phyloP scores from a whole-genome alignment of 495 filamentous ascomycete genomes.

The Letharia lupina region DNA sequence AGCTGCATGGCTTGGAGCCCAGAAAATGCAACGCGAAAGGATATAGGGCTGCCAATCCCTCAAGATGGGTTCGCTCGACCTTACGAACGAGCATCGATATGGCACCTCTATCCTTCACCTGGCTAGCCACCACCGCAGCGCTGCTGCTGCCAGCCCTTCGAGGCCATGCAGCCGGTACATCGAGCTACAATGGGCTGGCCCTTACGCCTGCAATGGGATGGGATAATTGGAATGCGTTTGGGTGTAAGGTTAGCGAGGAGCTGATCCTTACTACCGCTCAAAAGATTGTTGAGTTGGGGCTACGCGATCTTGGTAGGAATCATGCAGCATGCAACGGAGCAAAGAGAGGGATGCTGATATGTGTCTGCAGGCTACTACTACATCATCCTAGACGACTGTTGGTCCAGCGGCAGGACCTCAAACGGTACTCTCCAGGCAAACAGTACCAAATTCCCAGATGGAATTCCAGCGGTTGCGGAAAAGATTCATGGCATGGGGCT shows the following conservation, averaged over 20 bases:
- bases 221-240: slow-evolving; percentile 50
- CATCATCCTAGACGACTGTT: slow-evolving; percentile 50
- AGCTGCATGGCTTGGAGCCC: not conserved
- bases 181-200: slow-evolving; percentile 37
- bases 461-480: slow-evolving; percentile 36
- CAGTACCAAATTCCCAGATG: slow-evolving; percentile 39
- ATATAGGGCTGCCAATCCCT: not conserved
- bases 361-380: slow-evolving; percentile 42
- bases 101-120: not conserved
- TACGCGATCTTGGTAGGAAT: slow-evolving; percentile 34
- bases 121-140: not conserved
- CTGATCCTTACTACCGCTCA: slow-evolving; percentile 40
- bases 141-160: not conserved
- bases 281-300: slow-evolving; percentile 41
- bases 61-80: not conserved
- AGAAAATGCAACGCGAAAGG: not conserved
- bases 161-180: not conserved
- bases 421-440: slow-evolving; percentile 38
- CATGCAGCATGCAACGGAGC: not conserved
- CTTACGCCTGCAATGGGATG: slow-evolving; percentile 38
- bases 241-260: slow-evolving; percentile 43
- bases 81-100: not conserved
- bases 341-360: not conserved
- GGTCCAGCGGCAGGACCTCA: slow-evolving; percentile 37
- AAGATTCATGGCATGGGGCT: slow-evolving; percentile 38